Conservation (phyloP, 371 early-diverging fungal species). For the Rhizopus arrhizus region DNA sequence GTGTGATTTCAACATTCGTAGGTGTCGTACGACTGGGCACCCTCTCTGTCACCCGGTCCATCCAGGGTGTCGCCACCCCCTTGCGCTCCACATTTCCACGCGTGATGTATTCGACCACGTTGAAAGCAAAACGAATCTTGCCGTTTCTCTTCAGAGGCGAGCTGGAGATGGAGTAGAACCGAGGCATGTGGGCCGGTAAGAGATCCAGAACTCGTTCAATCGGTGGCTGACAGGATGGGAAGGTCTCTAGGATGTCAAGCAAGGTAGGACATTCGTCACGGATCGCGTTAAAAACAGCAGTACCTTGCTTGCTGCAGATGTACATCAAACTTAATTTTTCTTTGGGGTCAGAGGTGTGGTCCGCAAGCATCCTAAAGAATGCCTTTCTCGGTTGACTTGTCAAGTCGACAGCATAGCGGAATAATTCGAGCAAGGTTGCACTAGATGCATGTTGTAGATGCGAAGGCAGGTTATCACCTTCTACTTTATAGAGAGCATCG, state of each 20-base stretch:
- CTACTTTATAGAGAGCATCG: conserved; percentile 38
- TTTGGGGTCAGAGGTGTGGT: conserved; percentile 61
- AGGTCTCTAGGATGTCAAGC: conserved; percentile 76
- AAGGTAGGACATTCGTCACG: conserved; percentile 70
- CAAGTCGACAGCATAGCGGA: conserved; percentile 76
- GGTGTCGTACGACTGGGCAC: conserved; percentile 30
- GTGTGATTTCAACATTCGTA: conserved; percentile 18
- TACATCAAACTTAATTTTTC: conserved; percentile 77
- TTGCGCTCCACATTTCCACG: conserved; percentile 51
- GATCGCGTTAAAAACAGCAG: conserved; percentile 64
- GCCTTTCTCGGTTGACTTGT: conserved; percentile 76
- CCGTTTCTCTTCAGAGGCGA: conserved; percentile 58
- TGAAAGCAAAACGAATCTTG: conserved; percentile 78
- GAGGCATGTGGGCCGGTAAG: conserved; percentile 78
- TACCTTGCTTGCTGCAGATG: conserved; percentile 80
- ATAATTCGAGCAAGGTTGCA: conserved; percentile 60
- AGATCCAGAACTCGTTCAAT: conserved; percentile 73
- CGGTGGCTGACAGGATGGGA: conserved; percentile 70
- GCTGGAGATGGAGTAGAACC: conserved; percentile 85
- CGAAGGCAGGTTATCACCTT: conserved; percentile 61
- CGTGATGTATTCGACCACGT: conserved; percentile 76
- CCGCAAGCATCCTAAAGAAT: conserved; percentile 79
- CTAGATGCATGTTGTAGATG: conserved; percentile 59
- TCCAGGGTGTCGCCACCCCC: conserved; percentile 84
- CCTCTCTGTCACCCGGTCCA: conserved; percentile 61